Evolutionary conservation across 2,329 filamentous ascomycete species (phyloP).

Genomic region (Zymoseptoria ardabiliae): DNA sequence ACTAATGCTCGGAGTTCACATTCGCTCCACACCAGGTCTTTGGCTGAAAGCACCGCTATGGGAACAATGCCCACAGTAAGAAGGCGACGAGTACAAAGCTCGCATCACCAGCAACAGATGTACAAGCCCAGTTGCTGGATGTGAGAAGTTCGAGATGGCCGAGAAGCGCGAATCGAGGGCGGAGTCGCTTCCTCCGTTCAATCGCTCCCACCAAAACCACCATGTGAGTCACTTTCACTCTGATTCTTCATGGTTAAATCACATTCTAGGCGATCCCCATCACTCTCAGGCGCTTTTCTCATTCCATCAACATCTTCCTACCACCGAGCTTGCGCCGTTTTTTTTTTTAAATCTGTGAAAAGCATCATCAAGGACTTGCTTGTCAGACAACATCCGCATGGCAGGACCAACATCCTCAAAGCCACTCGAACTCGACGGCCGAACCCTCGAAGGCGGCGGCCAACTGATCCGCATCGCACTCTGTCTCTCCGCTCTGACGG

Average conservation of each 20-base stretch:
- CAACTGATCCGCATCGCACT: slow-evolving; percentile 53
- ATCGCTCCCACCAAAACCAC: not conserved
- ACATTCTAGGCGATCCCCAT: too few relatives aligned
- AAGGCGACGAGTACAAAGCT: too few relatives aligned
- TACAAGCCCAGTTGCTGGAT: too few relatives aligned
- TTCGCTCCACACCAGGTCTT: too few relatives aligned
- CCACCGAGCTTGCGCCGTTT: too few relatives aligned
- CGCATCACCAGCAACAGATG: too few relatives aligned
- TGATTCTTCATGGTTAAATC: too few relatives aligned
- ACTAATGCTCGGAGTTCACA: too few relatives aligned
- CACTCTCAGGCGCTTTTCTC: not conserved
- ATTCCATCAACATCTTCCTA: not conserved
- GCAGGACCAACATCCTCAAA: slow-evolving; percentile 3
- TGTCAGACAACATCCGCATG: not conserved
- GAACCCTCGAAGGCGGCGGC: slow-evolving; percentile 55
- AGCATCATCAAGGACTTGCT: not conserved
- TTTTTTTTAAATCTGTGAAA: too few relatives aligned
- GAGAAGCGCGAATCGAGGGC: slow-evolving; percentile 1
- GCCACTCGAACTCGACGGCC: slow-evolving; percentile 43
- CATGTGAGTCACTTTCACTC: not conserved
- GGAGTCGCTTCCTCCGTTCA: not conserved
- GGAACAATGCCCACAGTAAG: too few relatives aligned
- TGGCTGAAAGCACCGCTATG: too few relatives aligned
- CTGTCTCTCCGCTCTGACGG: slow-evolving; percentile 47
- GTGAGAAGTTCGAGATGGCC: not conserved